A percentile compares a stretch with the other conserved stretches of the same genome.
These are phyloP conservation scores for Paraphaeosphaeria sporulosa DNA, from an alignment of 2,329 filamentous ascomycete genomes.

Conservation along the genomic window DNA sequence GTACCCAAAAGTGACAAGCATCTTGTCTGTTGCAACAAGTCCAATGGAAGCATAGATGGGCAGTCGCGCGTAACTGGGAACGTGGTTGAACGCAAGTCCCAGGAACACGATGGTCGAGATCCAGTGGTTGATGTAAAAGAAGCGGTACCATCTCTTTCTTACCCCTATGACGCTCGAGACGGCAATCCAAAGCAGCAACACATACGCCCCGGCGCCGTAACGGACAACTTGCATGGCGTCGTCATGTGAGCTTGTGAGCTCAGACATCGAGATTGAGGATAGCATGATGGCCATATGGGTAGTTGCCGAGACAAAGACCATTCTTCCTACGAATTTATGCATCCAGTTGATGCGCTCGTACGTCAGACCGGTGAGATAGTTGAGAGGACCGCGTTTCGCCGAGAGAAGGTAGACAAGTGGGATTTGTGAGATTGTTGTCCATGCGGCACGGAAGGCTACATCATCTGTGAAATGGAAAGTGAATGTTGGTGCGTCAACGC, in stretches of 20 bases:
- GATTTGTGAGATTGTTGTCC: slow-evolving; percentile 38
- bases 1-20: slow-evolving; percentile 16
- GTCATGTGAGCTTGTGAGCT: slow-evolving; percentile 30
- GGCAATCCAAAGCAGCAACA: slow-evolving; percentile 33
- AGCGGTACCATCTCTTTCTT: slow-evolving; percentile 32
- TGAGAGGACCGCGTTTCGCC: slow-evolving; percentile 33
- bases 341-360: slow-evolving; percentile 36
- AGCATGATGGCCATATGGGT: slow-evolving; percentile 37
- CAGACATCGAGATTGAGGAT: slow-evolving; percentile 27
- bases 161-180: slow-evolving; percentile 31
- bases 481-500: slow-evolving; percentile 31
- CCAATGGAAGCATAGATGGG: slow-evolving; percentile 30
- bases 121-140: slow-evolving; percentile 40
- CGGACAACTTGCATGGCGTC: slow-evolving; percentile 30
- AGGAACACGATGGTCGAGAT: slow-evolving; percentile 32
- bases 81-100: slow-evolving; percentile 30
- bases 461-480: slow-evolving; percentile 37
- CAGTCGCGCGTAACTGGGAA: slow-evolving; percentile 31
- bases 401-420: slow-evolving; percentile 37
- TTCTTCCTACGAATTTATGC: slow-evolving; percentile 33
- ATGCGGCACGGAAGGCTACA: slow-evolving; percentile 40
- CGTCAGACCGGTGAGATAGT: slow-evolving; percentile 27
- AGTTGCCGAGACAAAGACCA: slow-evolving; percentile 36
- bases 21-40: slow-evolving; percentile 29
- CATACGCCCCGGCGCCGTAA: slow-evolving; percentile 35